Base-by-base conservation (phyloP, 1,284 basidiomycete species). In the Takashimella koratensis region DNA sequence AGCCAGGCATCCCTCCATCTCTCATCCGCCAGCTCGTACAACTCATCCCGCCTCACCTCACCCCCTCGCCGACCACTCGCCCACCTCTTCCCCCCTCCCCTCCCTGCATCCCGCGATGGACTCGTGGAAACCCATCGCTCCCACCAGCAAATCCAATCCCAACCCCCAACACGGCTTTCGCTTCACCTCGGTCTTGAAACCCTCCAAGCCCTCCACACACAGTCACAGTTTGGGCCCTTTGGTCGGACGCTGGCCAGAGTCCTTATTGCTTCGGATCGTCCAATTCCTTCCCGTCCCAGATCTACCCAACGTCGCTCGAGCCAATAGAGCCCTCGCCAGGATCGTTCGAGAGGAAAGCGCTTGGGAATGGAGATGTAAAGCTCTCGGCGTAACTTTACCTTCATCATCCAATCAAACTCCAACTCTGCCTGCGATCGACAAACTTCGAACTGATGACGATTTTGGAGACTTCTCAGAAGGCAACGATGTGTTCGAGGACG, bases 231-330 rank as follows among this genome's bases (percentile, higher is more conserved):
- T n/a, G n/a, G 78, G 80, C 1, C 67, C 66, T 43, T 79, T 83
- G 56, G 81, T 94, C 50, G 92, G 92, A 8, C 82, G 82, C 25
- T 83, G 94, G 24, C 90, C 92, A 10, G 80, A 83, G 42, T 84
- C 86, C 62, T 76, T 93, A 4, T 86, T 94, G 68, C 76, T 87
- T 23, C 78, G 86, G 48, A 80, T 95, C 52, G 79, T 93, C 56
- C 76, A 80, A 4, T 81, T 84, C 68, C 79, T 91, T 20, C 84
- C 90, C 3, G 76, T 95, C 16, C 83, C 87, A 22, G 90, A 92
- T 70, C 74, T 94, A 19, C 84, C 87, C 1, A 79, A 83, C 2
- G 88, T 93, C 65, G 83, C 86, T 10, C 80, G 84, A 40, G 80
- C 79, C 30, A 88, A 81, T 53, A 81, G 83, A 49, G 83, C 86